A percentile compares a stretch with the other conserved stretches of the same genome.
Evolutionary conservation across 306 rosid species (phyloP).

Genomic region (Corylus avellana): DNA sequence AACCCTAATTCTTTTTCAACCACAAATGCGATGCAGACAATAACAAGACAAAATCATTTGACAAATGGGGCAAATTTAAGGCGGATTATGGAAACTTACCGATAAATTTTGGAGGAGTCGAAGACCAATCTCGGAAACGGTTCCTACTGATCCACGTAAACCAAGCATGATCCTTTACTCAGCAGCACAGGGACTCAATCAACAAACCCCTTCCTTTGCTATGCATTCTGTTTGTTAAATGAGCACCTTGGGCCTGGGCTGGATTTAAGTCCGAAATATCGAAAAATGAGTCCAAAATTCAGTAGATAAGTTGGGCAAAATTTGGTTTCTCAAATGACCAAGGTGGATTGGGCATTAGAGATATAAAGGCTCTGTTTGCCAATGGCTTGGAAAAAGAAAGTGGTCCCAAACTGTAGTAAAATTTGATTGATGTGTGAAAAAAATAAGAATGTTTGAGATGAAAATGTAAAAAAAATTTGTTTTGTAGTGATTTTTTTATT

Average conservation of each 20-base stretch:
- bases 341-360: too few species aligned
- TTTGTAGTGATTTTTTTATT: too few species aligned
- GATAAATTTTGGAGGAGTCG: slow-evolving; percentile 46
- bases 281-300: too few species aligned
- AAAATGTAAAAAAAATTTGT: too few species aligned
- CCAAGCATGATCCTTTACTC: neutral
- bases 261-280: neutral
- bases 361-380: too few species aligned
- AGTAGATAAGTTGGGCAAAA: too few species aligned
- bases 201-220: too few species aligned
- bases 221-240: neutral
- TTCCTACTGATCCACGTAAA: slow-evolving; percentile 9
- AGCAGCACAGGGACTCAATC: neutral
- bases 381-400: too few species aligned
- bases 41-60: neutral
- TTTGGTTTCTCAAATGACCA: too few species aligned
- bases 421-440: too few species aligned
- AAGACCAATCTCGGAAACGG: slow-evolving; percentile 33
- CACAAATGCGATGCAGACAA: neutral
- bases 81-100: slow-evolving; percentile 31
- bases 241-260: neutral
- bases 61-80: neutral
- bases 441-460: too few species aligned
- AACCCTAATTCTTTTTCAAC: neutral
- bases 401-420: too few species aligned